Evolutionary conservation across 2,329 filamentous ascomycete species (phyloP).

Genomic region (Paraconiothyrium sp.): DNA sequence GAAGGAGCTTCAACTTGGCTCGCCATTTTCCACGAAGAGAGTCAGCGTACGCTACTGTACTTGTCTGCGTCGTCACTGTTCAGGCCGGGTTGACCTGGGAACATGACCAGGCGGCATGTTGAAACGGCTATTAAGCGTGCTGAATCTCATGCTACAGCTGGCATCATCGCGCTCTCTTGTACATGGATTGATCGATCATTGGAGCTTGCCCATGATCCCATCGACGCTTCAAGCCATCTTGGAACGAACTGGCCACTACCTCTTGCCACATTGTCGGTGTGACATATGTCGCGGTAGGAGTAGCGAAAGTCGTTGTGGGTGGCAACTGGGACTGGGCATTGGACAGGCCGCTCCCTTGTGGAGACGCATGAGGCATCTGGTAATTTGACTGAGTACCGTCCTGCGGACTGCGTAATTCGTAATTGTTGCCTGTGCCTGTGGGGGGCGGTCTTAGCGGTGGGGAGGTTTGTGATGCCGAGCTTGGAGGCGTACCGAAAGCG

Average conservation of each 20-base stretch:
- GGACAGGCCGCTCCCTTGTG: slow-evolving; percentile 43
- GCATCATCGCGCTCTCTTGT: slow-evolving; percentile 49
- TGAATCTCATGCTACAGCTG: neutral
- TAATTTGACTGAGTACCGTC: slow-evolving; percentile 45
- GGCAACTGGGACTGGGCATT: slow-evolving; percentile 42
- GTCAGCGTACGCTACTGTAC: neutral
- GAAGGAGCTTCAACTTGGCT: slow-evolving; percentile 1
- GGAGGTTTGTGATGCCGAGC: slow-evolving; percentile 54
- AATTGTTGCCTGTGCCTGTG: slow-evolving; percentile 45
- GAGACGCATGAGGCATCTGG: slow-evolving; percentile 47
- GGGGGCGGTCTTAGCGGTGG: slow-evolving; percentile 56
- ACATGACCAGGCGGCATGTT: neutral
- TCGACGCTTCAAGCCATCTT: slow-evolving; percentile 55
- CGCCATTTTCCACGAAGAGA: neutral
- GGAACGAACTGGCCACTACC: slow-evolving; percentile 55
- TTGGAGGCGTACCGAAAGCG: slow-evolving; percentile 78
- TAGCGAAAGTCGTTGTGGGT: slow-evolving; percentile 45
- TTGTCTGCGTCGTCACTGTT: no score
- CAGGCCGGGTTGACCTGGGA: neutral
- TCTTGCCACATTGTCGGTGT: slow-evolving; percentile 63
- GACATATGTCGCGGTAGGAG: slow-evolving; percentile 49
- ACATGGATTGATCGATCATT: slow-evolving; percentile 50
- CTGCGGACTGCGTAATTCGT: slow-evolving; percentile 48
- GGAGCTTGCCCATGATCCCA: slow-evolving; percentile 53
- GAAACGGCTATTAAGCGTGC: neutral